Conservation (phyloP, 768 basidiomycete species). For the Suillus subalutaceus region DNA sequence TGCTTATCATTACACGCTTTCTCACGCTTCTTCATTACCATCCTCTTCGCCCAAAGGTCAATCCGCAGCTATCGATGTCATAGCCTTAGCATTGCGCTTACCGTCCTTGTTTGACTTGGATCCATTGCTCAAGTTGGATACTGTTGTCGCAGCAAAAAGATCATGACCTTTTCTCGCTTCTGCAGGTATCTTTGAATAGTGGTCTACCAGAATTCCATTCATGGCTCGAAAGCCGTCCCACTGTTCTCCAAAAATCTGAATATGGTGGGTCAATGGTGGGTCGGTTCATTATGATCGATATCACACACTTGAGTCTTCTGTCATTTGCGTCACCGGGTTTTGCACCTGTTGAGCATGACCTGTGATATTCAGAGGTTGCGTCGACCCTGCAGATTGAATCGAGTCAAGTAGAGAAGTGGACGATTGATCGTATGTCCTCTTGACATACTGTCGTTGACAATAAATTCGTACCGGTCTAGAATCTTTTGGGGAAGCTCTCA, state of each 20-base stretch:
- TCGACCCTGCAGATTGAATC: slow-evolving; percentile 64
- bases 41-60: slow-evolving; percentile 52
- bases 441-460: background rate
- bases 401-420: slow-evolving; percentile 81
- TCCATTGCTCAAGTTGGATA: slow-evolving; percentile 73
- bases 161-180: slow-evolving; percentile 70
- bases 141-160: slow-evolving; percentile 63
- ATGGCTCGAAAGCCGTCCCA: slow-evolving; percentile 59
- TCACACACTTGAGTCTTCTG: slow-evolving; percentile 42
- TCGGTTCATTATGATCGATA: background rate
- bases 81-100: slow-evolving; percentile 67
- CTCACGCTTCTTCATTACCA: slow-evolving; percentile 63
- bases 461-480: slow-evolving; percentile 63
- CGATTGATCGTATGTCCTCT: slow-evolving; percentile 70
- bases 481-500: slow-evolving; percentile 77
- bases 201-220: slow-evolving; percentile 62
- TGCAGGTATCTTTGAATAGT: slow-evolving; percentile 71
- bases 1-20: slow-evolving; percentile 68
- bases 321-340: slow-evolving; percentile 79
- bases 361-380: slow-evolving; percentile 73
- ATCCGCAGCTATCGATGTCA: slow-evolving; percentile 58
- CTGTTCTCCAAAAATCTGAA: slow-evolving; percentile 46
- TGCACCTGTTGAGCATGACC: slow-evolving; percentile 70
- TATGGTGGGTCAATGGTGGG: slow-evolving; percentile 48
- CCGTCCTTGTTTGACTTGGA: slow-evolving; percentile 81